Percentiles rank a stretch among this genome's conserved stretches.
These are phyloP conservation scores for Clarireedia homoeocarpa DNA, from an alignment of 2,329 filamentous ascomycete species.

Conservation along the genomic window DNA sequence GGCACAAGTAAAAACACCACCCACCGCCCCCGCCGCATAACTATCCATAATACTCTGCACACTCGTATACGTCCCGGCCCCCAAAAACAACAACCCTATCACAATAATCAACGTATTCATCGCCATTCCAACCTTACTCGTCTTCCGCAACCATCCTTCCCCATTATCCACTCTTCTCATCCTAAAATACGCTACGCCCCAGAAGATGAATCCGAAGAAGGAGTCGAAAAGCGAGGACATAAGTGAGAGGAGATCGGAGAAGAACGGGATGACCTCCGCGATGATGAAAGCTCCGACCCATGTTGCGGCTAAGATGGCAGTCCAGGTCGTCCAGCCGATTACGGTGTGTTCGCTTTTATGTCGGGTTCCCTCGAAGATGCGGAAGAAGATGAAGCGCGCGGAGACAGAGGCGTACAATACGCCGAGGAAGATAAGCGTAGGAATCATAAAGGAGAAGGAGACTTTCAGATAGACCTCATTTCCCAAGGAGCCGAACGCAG, in stretches of 20 bases:
- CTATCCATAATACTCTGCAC: conserved; percentile 69
- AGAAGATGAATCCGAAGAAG: conserved; percentile 95
- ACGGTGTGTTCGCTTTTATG: conserved; percentile 78
- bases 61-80: conserved; percentile 71
- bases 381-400: conserved; percentile 87
- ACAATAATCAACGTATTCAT: conserved; percentile 68
- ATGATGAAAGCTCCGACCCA: conserved; percentile 93
- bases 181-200: conserved; percentile 72
- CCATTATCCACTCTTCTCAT: conserved; percentile 62
- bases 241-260: conserved; percentile 61
- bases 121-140: conserved; percentile 36
- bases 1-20: conserved; percentile 67
- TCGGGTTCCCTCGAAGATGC: conserved; percentile 66
- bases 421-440: conserved; percentile 85
- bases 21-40: conserved; percentile 56
- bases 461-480: conserved; percentile 75
- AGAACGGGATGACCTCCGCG: conserved; percentile 89
- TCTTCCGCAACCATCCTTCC: conserved; percentile 31
- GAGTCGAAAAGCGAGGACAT: conserved; percentile 90
- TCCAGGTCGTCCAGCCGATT: conserved; percentile 74
- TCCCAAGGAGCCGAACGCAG: conserved; percentile 78
- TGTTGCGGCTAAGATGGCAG: conserved; percentile 60
- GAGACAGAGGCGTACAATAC: conserved; percentile 87
- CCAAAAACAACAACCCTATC: conserved; percentile 74
- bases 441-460: conserved; percentile 91